Conservation (phyloP, 2,329 filamentous ascomycete species). For the Exophiala dermatitidis region DNA sequence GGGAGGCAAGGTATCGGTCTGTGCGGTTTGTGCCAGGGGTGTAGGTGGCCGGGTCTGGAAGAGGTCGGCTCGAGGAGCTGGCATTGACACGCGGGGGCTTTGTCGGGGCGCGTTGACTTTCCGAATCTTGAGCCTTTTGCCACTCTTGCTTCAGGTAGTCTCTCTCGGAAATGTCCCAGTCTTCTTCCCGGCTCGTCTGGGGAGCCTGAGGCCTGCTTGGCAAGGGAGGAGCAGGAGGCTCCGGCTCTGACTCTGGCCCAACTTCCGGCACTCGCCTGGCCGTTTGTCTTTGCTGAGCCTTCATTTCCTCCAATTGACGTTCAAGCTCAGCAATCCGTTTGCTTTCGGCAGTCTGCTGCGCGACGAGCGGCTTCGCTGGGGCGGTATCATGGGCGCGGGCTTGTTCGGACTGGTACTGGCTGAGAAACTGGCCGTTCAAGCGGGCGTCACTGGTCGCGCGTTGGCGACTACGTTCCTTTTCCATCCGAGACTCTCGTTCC, state of each 20-base stretch:
- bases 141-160: slow-evolving; percentile 53
- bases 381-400: slow-evolving; percentile 31
- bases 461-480: slow-evolving; percentile 58
- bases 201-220: slow-evolving; percentile 22
- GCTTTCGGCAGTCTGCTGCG: slow-evolving; percentile 44
- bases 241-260: not conserved
- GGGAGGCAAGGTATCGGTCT: slow-evolving; percentile 49
- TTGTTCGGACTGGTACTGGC: slow-evolving; percentile 75
- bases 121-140: slow-evolving; percentile 38
- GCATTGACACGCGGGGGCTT: slow-evolving; percentile 16
- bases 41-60: slow-evolving; percentile 42
- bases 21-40: slow-evolving; percentile 40
- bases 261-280: not conserved
- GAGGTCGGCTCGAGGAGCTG: slow-evolving; percentile 31
- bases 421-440: slow-evolving; percentile 75
- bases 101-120: slow-evolving; percentile 24
- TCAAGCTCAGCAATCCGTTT: slow-evolving; percentile 75
- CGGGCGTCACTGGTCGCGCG: slow-evolving; percentile 57
- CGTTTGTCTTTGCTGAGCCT: slow-evolving; percentile 53
- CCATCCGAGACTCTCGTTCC: slow-evolving; percentile 60
- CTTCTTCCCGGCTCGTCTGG: slow-evolving; percentile 46
- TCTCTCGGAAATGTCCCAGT: slow-evolving; percentile 55
- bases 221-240: slow-evolving; percentile 12
- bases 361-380: slow-evolving; percentile 34
- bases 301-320: slow-evolving; percentile 59